These are phyloP conservation scores for Nelumbo lutea DNA, from an alignment of 164 flowering plant genomes.

Conservation along the genomic window DNA sequence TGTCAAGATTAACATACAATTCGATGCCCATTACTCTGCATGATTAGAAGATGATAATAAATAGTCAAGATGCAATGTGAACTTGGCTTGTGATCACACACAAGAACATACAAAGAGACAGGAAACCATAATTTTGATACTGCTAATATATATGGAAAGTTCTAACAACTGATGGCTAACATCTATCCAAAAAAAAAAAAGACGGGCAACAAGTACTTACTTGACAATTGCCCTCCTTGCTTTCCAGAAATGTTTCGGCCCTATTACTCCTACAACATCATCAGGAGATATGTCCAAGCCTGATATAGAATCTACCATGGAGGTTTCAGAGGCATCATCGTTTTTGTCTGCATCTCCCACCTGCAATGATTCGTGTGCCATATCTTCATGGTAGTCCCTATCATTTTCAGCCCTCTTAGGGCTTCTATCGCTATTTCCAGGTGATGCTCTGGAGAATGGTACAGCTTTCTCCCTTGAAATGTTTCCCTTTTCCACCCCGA, in stretches of 20 bases:
- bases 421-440: slow-evolving; percentile 19
- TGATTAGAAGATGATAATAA: background rate
- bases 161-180: background rate
- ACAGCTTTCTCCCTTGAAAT: slow-evolving; percentile 15
- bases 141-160: background rate
- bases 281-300: slow-evolving; percentile 54
- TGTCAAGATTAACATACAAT: background rate
- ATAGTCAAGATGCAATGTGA: background rate
- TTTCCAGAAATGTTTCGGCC: slow-evolving; percentile 77
- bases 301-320: slow-evolving; percentile 44
- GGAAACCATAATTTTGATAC: background rate
- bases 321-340: slow-evolving; percentile 52
- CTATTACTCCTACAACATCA: slow-evolving; percentile 63
- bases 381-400: slow-evolving; percentile 17
- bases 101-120: background rate
- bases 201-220: slow-evolving; percentile 40
- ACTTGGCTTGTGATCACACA: background rate
- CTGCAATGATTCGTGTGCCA: slow-evolving; percentile 17
- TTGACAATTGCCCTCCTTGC: slow-evolving; percentile 65
- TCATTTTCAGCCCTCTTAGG: slow-evolving; percentile 24
- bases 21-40: background rate
- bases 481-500: slow-evolving; percentile 18
- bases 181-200: background rate
- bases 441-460: slow-evolving; percentile 14
- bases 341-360: slow-evolving; percentile 24